phyloP scores from a whole-genome alignment of 108 stramenopile genomes.

The Conticribra weissflogii region DNA sequence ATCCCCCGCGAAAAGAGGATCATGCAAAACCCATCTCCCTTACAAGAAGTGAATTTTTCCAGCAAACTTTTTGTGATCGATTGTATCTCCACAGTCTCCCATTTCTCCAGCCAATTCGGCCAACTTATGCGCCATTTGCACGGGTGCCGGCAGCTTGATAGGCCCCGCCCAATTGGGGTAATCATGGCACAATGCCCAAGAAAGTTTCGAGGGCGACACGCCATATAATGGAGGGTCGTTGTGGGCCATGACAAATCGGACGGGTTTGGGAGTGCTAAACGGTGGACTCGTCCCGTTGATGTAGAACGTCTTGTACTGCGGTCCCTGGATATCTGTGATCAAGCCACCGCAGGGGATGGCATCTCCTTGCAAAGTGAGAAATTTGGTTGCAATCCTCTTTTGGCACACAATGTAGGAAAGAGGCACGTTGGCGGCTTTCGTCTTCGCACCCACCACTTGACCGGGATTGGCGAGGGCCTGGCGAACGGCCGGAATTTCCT shows the following conservation, averaged over 20 bases:
- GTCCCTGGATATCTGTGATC: slow-evolving; percentile 57
- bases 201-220: slow-evolving; percentile 47
- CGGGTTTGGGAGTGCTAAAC: slow-evolving; percentile 66
- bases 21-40: no score
- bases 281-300: slow-evolving; percentile 66
- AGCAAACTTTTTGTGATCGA: slow-evolving; percentile 50
- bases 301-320: slow-evolving; percentile 63
- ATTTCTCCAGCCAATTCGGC: slow-evolving; percentile 70
- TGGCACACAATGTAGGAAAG: slow-evolving; percentile 66
- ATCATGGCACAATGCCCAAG: slow-evolving; percentile 65
- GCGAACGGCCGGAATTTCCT: slow-evolving; percentile 62
- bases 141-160: slow-evolving; percentile 67
- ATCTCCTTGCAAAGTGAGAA: slow-evolving; percentile 54
- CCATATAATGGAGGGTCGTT: slow-evolving; percentile 42
- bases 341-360: slow-evolving; percentile 60
- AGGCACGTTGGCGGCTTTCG: slow-evolving; percentile 30
- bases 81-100: slow-evolving; percentile 50
- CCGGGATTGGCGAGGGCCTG: slow-evolving; percentile 38
- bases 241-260: slow-evolving; percentile 55
- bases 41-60: slow-evolving; percentile 62
- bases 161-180: slow-evolving; percentile 76
- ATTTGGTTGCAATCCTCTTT: slow-evolving; percentile 70
- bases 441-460: slow-evolving; percentile 11
- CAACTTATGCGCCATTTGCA: slow-evolving; percentile 68
- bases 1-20: no score